Evolutionary conservation across 1,284 basidiomycete genomes (phyloP).

Genomic region (Jaminaea rosea): DNA sequence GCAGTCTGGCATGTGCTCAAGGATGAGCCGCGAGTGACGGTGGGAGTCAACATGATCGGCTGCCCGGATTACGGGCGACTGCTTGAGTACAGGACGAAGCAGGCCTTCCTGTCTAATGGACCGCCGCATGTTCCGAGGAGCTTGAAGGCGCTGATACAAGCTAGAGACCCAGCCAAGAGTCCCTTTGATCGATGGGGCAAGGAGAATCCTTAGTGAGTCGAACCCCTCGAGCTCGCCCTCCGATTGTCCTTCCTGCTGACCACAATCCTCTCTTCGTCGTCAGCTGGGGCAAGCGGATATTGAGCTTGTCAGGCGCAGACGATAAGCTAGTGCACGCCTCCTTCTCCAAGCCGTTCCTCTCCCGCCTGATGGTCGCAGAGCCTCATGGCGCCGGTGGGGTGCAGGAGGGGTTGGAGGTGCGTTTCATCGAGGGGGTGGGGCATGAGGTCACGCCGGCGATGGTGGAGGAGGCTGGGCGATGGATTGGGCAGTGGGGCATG

Average conservation of each 20-base stretch:
- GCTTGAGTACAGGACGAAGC: conserved; percentile 26
- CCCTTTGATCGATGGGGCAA: conserved; percentile 12
- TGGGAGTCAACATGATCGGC: conserved; percentile 66
- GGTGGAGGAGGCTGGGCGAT: conserved; percentile 35
- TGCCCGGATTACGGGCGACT: conserved; percentile 60
- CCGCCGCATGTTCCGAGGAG: conserved; percentile 36
- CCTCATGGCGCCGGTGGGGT: conserved; percentile 11
- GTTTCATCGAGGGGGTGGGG: conserved; percentile 19
- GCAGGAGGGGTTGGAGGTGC: conserved; percentile 24
- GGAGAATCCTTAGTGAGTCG: conserved; percentile 1
- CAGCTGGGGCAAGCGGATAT: conserved; percentile 40
- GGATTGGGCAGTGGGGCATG: conserved; percentile 34
- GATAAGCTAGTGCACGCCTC: conserved; percentile 38
- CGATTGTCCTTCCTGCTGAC: conserved; percentile 19
- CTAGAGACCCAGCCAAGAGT: conserved; percentile 29
- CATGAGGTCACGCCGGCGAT: conserved; percentile 36
- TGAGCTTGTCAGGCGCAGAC: conserved; percentile 30
- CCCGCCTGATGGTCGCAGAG: conserved; percentile 26
- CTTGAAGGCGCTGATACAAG: conserved; percentile 25
- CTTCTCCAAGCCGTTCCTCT: conserved; percentile 37
- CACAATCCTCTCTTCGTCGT: conserved; percentile 1
- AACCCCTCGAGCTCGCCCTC: conserved; percentile 12
- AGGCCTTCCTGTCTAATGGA: conserved; percentile 27
- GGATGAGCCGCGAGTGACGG: conserved; percentile 58
- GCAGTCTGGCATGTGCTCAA: conserved; percentile 62